Evolutionary conservation across 2,329 filamentous ascomycete genomes (phyloP).

Genomic region (Neonectria punicea): DNA sequence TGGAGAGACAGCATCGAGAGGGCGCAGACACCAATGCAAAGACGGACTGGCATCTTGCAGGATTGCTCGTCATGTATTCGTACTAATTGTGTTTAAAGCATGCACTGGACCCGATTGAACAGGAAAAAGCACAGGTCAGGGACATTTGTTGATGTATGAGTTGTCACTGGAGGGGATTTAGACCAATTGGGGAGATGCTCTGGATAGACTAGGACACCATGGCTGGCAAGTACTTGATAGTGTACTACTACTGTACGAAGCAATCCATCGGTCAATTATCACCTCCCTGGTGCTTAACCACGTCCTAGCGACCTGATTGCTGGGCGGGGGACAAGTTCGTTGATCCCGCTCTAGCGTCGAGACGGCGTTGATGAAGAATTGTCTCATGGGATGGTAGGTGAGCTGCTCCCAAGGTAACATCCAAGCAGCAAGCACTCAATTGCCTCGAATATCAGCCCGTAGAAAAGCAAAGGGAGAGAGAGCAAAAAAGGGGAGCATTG

Average conservation of each 20-base stretch:
- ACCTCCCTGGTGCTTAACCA: background rate
- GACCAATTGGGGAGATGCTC: conserved; percentile 9
- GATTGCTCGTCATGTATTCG: conserved; percentile 16
- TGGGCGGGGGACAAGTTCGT: background rate
- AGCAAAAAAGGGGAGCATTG: conserved; percentile 4
- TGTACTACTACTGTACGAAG: background rate
- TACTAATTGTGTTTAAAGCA: background rate
- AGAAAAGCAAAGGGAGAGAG: background rate
- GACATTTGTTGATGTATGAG: conserved; percentile 3
- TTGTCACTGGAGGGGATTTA: conserved; percentile 11
- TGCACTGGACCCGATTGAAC: conserved; percentile 3
- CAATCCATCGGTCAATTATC: conserved; percentile 9
- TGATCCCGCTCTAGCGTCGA: background rate
- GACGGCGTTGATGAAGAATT: background rate
- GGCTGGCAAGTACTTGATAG: background rate
- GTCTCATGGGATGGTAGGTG: background rate
- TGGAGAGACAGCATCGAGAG: background rate
- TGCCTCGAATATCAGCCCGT: too few relatives aligned
- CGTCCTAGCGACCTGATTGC: background rate
- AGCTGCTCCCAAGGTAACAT: background rate
- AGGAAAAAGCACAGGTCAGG: conserved; percentile 9
- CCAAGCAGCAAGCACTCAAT: background rate
- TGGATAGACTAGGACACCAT: background rate
- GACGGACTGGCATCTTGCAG: conserved; percentile 13
- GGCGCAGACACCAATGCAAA: background rate